Evolutionary conservation across 768 basidiomycete species (phyloP).

Genomic region (Calocybe indica): DNA sequence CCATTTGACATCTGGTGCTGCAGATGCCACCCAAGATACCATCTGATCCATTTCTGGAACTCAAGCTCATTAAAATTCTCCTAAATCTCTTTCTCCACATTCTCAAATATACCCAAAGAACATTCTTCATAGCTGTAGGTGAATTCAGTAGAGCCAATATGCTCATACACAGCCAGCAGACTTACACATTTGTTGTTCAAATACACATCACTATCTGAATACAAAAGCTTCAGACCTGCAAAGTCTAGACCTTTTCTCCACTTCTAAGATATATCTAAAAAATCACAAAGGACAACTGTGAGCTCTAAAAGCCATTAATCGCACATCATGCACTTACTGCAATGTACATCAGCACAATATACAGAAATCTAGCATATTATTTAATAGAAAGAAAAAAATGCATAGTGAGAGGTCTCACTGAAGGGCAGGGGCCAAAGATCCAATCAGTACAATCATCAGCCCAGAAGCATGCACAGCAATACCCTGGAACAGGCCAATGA

Average conservation of each 20-base stretch:
- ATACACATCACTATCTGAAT: slow-evolving; percentile 58
- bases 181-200: slow-evolving; percentile 59
- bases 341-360: slow-evolving; percentile 77
- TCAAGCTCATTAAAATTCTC: slow-evolving; percentile 28
- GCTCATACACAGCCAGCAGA: not conserved
- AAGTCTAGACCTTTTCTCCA: too few relatives aligned
- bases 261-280: too few relatives aligned
- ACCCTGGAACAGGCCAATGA: slow-evolving; percentile 49
- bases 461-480: slow-evolving; percentile 49
- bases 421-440: slow-evolving; percentile 58
- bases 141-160: too few relatives aligned
- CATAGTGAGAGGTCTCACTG: slow-evolving; percentile 37
- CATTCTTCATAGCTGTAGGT: slow-evolving; percentile 60
- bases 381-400: not conserved
- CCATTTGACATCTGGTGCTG: slow-evolving; percentile 55
- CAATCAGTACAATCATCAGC: slow-evolving; percentile 39
- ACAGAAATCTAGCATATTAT: slow-evolving; percentile 45
- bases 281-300: too few relatives aligned
- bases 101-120: slow-evolving; percentile 63
- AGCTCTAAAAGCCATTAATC: too few relatives aligned
- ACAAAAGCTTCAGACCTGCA: too few relatives aligned
- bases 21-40: slow-evolving; percentile 50
- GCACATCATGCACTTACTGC: slow-evolving; percentile 45
- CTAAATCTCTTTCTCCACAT: slow-evolving; percentile 37
- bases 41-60: slow-evolving; percentile 37